Evolutionary conservation across 345 rosid species (phyloP), one percentile per base, ranked within the genome.

Genomic region (Acer saccharum): DNA sequence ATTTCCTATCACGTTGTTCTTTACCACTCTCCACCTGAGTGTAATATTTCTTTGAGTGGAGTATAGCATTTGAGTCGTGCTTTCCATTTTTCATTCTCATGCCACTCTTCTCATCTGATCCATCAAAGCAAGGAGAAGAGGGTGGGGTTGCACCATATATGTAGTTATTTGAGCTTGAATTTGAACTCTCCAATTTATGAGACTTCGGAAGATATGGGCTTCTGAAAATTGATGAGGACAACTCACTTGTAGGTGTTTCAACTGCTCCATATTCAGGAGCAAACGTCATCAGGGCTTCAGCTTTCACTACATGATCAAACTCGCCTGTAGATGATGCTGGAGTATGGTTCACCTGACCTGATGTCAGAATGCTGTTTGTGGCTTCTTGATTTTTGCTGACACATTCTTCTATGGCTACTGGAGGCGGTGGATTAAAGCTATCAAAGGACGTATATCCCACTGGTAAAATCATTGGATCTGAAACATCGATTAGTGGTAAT

Each of bases 181-280:
- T 91, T 72, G 94, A 86, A 78, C 89, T 88, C 86, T 89, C 95
- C 76, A 80, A 84, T 76, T 80, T 88, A 69, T 83, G 87, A 77
- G 97, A 91, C 77, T 92, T 88, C 60, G 99, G 99, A 71, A 85
- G 83, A 86, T 96, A 96, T 68, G 99, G 98, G 75, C 85, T 91
- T 85, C 84, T 92, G 84, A 92, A 89, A 84, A 89, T 83, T 23
- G 92, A 84, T 4, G 89, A 87, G 57, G 92, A 87, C 69, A 84
- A 52, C 76, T 91, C 98, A 77, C 91, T 89, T 67, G 84, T 35
- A 52, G 91, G 87, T 77, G 95, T 83, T 87, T 94, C 98, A 74
- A 96, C 97, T 48, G 98, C 98, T 71, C 97, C 98, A 89, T 92
- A 96, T 83, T 96, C 99, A 14, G 91, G 89, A 77, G 99, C 97